phyloP scores from a whole-genome alignment of 2,329 filamentous ascomycete genomes.

The Lachnellula cervina region DNA sequence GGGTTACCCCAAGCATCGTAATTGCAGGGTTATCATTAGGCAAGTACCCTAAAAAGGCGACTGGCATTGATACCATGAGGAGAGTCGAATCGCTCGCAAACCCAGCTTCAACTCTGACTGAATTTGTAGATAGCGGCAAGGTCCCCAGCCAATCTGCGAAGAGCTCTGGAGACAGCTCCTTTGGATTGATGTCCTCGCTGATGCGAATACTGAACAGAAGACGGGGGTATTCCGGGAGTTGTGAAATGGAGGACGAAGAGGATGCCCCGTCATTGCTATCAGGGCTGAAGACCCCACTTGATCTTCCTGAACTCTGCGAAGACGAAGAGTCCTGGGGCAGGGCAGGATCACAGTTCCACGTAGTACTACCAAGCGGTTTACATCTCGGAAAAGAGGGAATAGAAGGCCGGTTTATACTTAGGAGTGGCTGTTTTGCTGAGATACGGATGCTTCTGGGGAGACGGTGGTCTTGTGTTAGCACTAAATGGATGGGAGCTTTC shows the following conservation, averaged over 20 bases:
- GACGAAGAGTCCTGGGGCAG: background rate
- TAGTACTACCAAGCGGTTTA: background rate
- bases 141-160: constrained; percentile 11
- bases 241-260: background rate
- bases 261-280: background rate
- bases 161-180: constrained; percentile 8
- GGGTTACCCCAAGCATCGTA: constrained; percentile 8
- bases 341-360: background rate
- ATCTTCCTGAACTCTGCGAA: background rate
- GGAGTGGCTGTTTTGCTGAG: background rate
- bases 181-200: constrained; percentile 8
- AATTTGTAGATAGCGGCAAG: constrained; percentile 5
- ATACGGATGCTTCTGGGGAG: constrained; percentile 5
- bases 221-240: constrained; percentile 9
- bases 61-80: constrained; percentile 12
- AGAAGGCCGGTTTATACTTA: background rate
- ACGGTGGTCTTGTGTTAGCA: constrained; percentile 3
- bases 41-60: constrained; percentile 6
- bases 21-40: constrained; percentile 5
- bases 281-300: background rate
- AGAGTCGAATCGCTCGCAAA: constrained; percentile 15
- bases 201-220: constrained; percentile 14
- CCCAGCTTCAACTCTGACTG: constrained; percentile 14
- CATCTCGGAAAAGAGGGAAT: background rate
- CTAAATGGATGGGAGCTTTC: constrained; percentile 7